These are phyloP conservation scores for Acacia confusa DNA, from an alignment of 306 rosid genomes.

Conservation along the genomic window DNA sequence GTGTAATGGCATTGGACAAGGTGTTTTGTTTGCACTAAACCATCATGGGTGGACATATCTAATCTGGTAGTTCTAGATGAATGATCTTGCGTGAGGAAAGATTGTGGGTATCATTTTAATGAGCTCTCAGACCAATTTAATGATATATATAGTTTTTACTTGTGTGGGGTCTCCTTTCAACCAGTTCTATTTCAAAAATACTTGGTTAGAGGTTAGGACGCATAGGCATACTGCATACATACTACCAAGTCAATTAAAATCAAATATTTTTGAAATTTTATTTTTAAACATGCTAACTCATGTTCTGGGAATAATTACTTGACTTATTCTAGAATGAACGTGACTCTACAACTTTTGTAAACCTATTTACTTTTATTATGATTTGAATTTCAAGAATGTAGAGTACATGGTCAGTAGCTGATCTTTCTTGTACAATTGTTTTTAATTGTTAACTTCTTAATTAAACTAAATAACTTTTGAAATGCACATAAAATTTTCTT, in stretches of 20 bases:
- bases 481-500: background rate
- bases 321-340: background rate
- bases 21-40: background rate
- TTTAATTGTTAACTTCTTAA: constrained; percentile 24
- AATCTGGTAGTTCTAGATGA: background rate
- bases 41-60: background rate
- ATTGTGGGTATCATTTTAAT: background rate
- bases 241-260: background rate
- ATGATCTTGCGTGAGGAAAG: background rate
- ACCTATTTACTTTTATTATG: background rate
- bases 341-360: constrained; percentile 9
- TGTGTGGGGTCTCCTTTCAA: background rate
- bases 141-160: background rate
- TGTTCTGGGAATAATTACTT: background rate
- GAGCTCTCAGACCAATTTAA: background rate
- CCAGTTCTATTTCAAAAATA: background rate
- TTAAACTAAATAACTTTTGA: constrained; percentile 8
- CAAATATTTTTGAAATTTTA: constrained; percentile 10
- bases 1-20: background rate
- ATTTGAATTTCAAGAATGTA: constrained; percentile 8
- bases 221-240: constrained; percentile 11
- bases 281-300: background rate
- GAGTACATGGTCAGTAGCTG: constrained; percentile 24
- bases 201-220: constrained; percentile 10
- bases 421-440: constrained; percentile 15